Evolutionary conservation across 257 asterid genomes (phyloP).

Genomic region (Lithospermum erythrorhizon): DNA sequence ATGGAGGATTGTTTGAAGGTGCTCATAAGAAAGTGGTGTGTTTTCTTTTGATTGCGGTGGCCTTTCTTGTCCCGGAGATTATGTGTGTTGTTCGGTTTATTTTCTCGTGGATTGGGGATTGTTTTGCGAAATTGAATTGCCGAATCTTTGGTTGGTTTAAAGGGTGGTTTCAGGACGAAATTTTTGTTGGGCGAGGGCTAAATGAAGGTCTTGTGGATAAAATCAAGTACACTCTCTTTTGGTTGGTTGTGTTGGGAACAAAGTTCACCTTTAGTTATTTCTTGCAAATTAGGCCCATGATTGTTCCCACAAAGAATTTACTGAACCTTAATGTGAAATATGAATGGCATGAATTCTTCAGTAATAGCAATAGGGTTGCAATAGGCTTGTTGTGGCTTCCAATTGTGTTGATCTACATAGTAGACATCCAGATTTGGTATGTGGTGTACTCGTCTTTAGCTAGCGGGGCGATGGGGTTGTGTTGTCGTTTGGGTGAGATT

Average conservation of each 20-base stretch:
- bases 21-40: slow-evolving; percentile 41
- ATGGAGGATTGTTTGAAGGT: slow-evolving; percentile 44
- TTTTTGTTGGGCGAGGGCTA: slow-evolving; percentile 89
- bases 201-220: slow-evolving; percentile 93
- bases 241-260: slow-evolving; percentile 75
- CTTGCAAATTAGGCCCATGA: slow-evolving; percentile 91
- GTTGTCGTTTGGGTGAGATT: slow-evolving; percentile 94
- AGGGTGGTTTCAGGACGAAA: slow-evolving; percentile 97
- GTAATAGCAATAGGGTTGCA: slow-evolving; percentile 72
- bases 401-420: slow-evolving; percentile 73
- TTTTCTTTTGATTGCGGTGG: slow-evolving; percentile 69
- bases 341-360: slow-evolving; percentile 81
- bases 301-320: slow-evolving; percentile 64
- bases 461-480: slow-evolving; percentile 82
- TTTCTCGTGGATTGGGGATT: slow-evolving; percentile 82
- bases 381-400: slow-evolving; percentile 88
- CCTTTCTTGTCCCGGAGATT: slow-evolving; percentile 68
- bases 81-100: slow-evolving; percentile 63
- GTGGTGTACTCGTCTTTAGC: slow-evolving; percentile 76
- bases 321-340: slow-evolving; percentile 42
- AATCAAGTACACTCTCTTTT: slow-evolving; percentile 71
- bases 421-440: slow-evolving; percentile 97
- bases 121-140: slow-evolving; percentile 87
- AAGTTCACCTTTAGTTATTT: slow-evolving; percentile 83
- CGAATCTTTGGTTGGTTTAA: slow-evolving; percentile 65